phyloP scores from a whole-genome alignment of 73 alveolate species.

The Tetrahymena thermophila region DNA sequence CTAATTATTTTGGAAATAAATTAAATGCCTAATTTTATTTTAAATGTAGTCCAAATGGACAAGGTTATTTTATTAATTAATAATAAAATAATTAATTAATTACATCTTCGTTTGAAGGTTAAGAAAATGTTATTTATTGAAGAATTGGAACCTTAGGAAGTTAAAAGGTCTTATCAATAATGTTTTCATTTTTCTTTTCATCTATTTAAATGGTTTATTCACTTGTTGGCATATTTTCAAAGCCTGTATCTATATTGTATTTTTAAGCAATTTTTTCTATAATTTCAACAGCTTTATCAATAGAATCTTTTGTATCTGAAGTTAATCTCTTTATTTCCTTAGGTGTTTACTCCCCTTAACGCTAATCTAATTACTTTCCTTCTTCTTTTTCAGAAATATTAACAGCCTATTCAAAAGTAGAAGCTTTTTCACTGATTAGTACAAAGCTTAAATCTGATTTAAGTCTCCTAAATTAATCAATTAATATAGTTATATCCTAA shows the following conservation, averaged over 20 bases:
- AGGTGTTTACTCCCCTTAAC: background rate
- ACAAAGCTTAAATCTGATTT: background rate
- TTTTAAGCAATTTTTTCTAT: background rate
- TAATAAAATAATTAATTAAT: too few relatives aligned
- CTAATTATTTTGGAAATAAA: too few relatives aligned
- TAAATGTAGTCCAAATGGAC: too few relatives aligned
- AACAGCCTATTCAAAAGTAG: background rate
- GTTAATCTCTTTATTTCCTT: background rate
- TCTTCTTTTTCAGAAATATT: background rate
- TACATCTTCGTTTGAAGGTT: background rate
- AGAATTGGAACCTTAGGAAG: background rate
- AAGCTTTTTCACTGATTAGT: background rate
- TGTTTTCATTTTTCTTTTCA: background rate
- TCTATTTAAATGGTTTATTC: background rate
- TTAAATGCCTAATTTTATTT: too few relatives aligned
- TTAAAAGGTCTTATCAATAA: background rate
- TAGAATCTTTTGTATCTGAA: background rate
- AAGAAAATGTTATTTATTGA: background rate
- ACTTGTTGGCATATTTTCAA: background rate
- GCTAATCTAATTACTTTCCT: background rate
- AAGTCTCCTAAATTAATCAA: background rate
- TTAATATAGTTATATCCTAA: background rate
- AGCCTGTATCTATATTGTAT: background rate
- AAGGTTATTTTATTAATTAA: too few relatives aligned
- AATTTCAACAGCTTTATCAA: background rate